phyloP scores from a whole-genome alignment of 495 filamentous ascomycete genomes.

The Penicillium cataractarum region DNA sequence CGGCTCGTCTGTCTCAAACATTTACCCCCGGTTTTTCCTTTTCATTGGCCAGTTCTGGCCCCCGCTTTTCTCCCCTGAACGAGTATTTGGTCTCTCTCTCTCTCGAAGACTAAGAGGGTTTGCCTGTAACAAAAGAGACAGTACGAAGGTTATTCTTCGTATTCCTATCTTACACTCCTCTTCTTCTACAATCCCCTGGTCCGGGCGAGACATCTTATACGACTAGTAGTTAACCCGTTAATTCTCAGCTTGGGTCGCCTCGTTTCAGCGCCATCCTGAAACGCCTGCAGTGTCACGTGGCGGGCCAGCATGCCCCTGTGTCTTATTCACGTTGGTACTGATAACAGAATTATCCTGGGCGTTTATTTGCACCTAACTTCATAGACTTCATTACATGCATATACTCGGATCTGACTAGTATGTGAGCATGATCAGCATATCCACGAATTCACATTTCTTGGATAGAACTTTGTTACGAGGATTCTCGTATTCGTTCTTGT shows the following conservation, averaged over 20 bases:
- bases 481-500: no score
- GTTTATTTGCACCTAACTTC: no score
- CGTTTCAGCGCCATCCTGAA: slow-evolving; percentile 18
- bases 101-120: no score
- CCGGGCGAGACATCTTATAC: not conserved
- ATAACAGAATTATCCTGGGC: no score
- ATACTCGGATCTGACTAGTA: no score
- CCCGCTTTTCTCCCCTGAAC: slow-evolving; percentile 11
- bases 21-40: not conserved
- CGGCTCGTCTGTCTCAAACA: slow-evolving; percentile 24
- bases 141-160: not conserved
- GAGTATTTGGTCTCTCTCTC: not conserved
- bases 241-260: slow-evolving; percentile 7
- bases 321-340: not conserved
- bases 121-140: no score
- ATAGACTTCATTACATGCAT: no score
- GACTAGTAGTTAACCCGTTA: no score
- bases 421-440: no score
- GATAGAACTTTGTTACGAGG: no score
- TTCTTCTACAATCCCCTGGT: not conserved
- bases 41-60: slow-evolving; percentile 5
- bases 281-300: slow-evolving; percentile 18
- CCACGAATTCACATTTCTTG: no score
- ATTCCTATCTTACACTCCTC: not conserved
- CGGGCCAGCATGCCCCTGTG: not conserved